A percentile compares a stretch with the other conserved stretches of the same genome.
phyloP scores from a whole-genome alignment of 768 basidiomycete species.

The Termitomyces sp. region DNA sequence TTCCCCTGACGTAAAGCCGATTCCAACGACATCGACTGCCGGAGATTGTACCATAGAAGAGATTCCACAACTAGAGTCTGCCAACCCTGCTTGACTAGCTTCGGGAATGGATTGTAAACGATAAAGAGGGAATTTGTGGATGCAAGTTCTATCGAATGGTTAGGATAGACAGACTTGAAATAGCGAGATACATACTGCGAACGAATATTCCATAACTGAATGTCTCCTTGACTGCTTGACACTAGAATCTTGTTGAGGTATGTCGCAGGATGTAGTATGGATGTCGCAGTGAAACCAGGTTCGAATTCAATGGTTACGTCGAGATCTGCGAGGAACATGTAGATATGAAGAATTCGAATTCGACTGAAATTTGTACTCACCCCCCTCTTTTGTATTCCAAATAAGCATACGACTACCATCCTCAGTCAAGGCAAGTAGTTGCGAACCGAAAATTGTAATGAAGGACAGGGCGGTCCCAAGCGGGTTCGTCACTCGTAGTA shows the following conservation, averaged over 20 bases:
- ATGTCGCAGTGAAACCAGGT: conserved; percentile 76
- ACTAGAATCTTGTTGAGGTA: conserved; percentile 95
- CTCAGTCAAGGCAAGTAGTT: conserved; percentile 74
- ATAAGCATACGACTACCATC: conserved; percentile 71
- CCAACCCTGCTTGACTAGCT: conserved; percentile 11
- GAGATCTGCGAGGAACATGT: conserved; percentile 37
- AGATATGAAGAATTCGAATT: conserved; percentile 4
- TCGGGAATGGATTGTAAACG: conserved; percentile 39
- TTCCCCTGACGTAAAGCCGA: conserved; percentile 85
- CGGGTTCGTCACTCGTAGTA: conserved; percentile 57
- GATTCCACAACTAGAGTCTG: conserved; percentile 41
- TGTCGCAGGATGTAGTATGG: conserved; percentile 87
- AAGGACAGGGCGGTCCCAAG: conserved; percentile 53
- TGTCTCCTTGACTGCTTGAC: conserved; percentile 68
- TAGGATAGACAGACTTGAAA: not conserved
- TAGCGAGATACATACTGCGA: conserved; percentile 50
- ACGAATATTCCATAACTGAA: conserved; percentile 94
- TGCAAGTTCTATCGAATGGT: conserved; percentile 56
- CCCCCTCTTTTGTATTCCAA: conserved; percentile 64
- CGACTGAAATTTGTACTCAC: conserved; percentile 21
- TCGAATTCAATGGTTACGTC: conserved; percentile 75
- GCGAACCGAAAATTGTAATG: conserved; percentile 75
- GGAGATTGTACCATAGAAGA: conserved; percentile 86
- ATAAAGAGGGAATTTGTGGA: conserved; percentile 68
- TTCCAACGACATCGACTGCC: conserved; percentile 93